Conservation (phyloP, 208 protist species). For the Naegleria lovaniensis region DNA sequence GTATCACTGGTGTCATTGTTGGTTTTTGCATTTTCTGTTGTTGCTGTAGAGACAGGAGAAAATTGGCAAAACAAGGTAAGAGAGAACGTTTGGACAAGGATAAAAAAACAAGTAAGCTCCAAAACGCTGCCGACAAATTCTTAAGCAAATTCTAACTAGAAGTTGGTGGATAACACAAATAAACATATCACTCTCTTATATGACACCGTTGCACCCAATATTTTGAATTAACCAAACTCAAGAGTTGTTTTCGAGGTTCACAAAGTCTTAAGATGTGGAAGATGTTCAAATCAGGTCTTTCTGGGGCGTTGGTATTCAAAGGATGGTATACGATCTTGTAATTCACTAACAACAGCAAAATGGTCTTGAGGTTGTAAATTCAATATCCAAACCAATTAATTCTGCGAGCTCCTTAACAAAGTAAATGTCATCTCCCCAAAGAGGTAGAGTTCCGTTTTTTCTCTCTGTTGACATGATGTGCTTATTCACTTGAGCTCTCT, state of each 20-base stretch:
- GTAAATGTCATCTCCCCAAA: background rate
- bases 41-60: background rate
- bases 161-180: no score
- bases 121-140: background rate
- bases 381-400: background rate
- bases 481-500: background rate
- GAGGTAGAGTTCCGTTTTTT: background rate
- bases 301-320: no score
- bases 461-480: background rate
- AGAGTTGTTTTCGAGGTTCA: no score
- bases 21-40: background rate
- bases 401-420: background rate
- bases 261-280: no score
- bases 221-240: no score
- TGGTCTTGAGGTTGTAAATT: background rate
- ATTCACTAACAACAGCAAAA: background rate
- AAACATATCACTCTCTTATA: no score
- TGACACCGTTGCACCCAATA: no score
- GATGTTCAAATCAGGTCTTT: no score
- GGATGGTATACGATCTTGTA: no score
- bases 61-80: background rate
- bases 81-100: background rate
- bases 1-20: background rate
- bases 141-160: slow-evolving; percentile 1
- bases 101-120: background rate